A percentile compares a stretch with the other conserved stretches of the same genome.
phyloP scores from a whole-genome alignment of 306 rosid species.

The Leucaena leucocephala region DNA sequence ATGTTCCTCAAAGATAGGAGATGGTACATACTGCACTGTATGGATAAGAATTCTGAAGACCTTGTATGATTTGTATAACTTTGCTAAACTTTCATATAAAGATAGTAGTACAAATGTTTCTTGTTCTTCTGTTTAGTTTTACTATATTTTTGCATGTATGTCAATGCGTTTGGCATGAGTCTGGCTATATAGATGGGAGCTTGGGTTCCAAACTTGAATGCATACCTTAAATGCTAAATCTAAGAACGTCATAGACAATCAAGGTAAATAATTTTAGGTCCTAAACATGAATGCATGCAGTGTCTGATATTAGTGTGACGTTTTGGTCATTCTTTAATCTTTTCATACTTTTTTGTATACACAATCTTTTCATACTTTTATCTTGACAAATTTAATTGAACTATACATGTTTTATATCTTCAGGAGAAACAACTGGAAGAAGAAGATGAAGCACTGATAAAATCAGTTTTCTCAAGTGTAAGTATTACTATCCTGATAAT shows the following conservation, averaged over 20 bases:
- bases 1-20: not conserved
- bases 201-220: not conserved
- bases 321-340: constrained; percentile 1
- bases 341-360: too few species aligned
- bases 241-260: not conserved
- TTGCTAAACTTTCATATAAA: not conserved
- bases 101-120: too few species aligned
- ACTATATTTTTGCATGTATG: not conserved
- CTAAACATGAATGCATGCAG: not conserved
- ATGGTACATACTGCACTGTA: not conserved
- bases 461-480: constrained; percentile 67
- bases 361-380: not conserved
- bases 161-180: not conserved
- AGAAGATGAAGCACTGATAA: constrained; percentile 85
- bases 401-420: not conserved
- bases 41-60: not conserved
- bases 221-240: not conserved
- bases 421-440: constrained; percentile 79
- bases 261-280: not conserved
- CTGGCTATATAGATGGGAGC: not conserved
- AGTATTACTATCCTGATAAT: constrained; percentile 28
- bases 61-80: not conserved
- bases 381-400: not conserved
- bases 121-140: not conserved
- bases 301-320: not conserved